These are phyloP conservation scores for Hydrangea macrophylla DNA, from an alignment of 148 eudicot genomes.

Conservation along the genomic window DNA sequence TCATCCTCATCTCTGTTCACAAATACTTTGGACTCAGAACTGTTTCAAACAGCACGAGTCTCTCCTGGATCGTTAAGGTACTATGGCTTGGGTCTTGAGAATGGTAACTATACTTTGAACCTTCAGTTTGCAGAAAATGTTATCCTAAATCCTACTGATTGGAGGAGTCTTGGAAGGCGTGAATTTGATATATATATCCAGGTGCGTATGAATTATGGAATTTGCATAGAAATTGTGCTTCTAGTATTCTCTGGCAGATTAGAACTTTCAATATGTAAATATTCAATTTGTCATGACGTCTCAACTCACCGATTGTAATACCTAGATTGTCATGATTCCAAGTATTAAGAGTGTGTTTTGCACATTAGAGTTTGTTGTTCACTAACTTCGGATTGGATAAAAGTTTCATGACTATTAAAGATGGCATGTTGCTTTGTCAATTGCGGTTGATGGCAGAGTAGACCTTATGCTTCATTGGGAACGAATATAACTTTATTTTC, in stretches of 20 bases:
- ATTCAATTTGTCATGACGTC: neutral
- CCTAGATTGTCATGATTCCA: neutral
- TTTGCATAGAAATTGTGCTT: neutral
- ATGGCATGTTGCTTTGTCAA: too few relatives aligned
- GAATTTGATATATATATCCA: slow-evolving; percentile 75
- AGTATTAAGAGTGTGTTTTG: too few relatives aligned
- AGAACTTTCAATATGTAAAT: neutral
- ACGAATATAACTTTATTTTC: too few relatives aligned
- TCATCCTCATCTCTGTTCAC: slow-evolving; percentile 33
- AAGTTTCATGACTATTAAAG: too few relatives aligned
- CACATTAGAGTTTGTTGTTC: neutral
- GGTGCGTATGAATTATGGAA: slow-evolving; percentile 32
- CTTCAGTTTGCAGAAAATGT: slow-evolving; percentile 70
- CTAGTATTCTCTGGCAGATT: neutral
- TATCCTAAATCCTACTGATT: slow-evolving; percentile 31
- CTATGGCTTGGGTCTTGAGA: slow-evolving; percentile 77
- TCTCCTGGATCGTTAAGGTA: slow-evolving; percentile 84
- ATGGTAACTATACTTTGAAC: slow-evolving; percentile 69
- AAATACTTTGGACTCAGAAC: slow-evolving; percentile 58
- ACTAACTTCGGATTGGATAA: too few relatives aligned
- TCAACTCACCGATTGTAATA: neutral
- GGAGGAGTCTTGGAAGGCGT: slow-evolving; percentile 75
- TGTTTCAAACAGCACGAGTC: slow-evolving; percentile 59
- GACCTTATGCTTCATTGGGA: too few relatives aligned
- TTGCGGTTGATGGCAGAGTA: too few relatives aligned